Percentiles rank a stretch among this genome's conserved stretches.
phyloP scores from a whole-genome alignment of 1,284 basidiomycete genomes.

The Ceratobasidium sp. region DNA sequence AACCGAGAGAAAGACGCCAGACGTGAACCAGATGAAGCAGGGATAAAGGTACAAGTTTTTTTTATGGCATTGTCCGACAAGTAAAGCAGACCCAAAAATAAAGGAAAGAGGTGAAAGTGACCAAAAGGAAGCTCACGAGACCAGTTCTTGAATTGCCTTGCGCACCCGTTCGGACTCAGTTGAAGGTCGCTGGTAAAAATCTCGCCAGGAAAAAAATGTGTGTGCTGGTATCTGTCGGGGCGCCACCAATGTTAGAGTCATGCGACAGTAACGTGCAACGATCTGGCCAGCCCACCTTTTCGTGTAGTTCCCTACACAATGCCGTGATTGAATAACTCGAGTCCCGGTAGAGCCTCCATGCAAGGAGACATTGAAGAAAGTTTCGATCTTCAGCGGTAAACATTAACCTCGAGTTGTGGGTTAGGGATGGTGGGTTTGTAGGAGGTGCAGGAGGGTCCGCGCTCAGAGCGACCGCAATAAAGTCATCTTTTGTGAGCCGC shows the following conservation, averaged over 20 bases:
- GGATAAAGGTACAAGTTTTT: background rate
- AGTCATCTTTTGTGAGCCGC: constrained; percentile 11
- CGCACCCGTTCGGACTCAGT: background rate
- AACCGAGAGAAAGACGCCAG: background rate
- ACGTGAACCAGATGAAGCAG: background rate
- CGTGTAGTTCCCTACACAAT: constrained; percentile 1
- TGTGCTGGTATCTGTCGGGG: background rate
- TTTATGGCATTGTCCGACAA: background rate
- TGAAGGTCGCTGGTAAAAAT: background rate
- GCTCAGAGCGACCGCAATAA: constrained; percentile 15
- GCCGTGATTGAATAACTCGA: background rate
- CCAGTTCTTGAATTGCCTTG: background rate
- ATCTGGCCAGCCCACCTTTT: constrained; percentile 1
- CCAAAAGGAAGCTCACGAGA: background rate
- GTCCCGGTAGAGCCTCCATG: constrained; percentile 29
- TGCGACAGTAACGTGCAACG: background rate
- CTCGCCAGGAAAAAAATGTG: background rate
- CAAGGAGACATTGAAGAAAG: constrained; percentile 18
- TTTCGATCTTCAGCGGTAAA: constrained; percentile 22
- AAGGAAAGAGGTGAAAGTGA: background rate
- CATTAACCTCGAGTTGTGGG: background rate
- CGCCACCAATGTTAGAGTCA: background rate
- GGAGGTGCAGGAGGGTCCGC: constrained; percentile 18
- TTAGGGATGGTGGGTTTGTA: background rate
- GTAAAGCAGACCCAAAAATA: background rate